A percentile compares a stretch with the other conserved stretches of the same genome.
These are phyloP conservation scores for Wickerhamiella pararugosa DNA, from an alignment of 1,139 yeast species.

Conservation along the genomic window DNA sequence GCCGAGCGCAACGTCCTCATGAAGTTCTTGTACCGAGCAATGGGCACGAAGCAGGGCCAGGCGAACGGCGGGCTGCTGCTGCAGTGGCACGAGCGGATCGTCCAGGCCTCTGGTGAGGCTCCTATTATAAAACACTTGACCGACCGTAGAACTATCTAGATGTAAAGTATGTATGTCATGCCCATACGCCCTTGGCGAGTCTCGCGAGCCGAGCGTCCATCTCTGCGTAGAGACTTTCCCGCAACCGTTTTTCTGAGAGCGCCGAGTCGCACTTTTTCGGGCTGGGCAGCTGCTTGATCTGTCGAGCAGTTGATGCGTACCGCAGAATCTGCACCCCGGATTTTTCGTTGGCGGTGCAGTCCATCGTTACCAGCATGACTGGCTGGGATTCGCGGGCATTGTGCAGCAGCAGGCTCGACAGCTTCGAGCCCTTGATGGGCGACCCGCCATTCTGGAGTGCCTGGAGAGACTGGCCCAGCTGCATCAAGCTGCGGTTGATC, in stretches of 20 bases:
- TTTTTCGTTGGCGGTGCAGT: slow-evolving; percentile 48
- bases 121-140: slow-evolving; percentile 75
- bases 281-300: slow-evolving; percentile 13
- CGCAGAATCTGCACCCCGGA: slow-evolving; percentile 36
- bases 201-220: slow-evolving; percentile 6
- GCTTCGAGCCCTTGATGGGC: slow-evolving; percentile 30
- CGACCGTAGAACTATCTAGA: slow-evolving; percentile 65
- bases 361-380: slow-evolving; percentile 38
- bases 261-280: slow-evolving; percentile 1
- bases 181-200: slow-evolving; percentile 4
- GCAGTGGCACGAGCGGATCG: slow-evolving; percentile 85
- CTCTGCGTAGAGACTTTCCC: slow-evolving; percentile 4
- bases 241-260: background rate
- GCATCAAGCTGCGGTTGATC: slow-evolving; percentile 32
- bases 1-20: slow-evolving; percentile 67
- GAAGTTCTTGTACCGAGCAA: slow-evolving; percentile 75
- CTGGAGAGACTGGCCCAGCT: slow-evolving; percentile 34
- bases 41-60: slow-evolving; percentile 46
- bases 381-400: slow-evolving; percentile 23
- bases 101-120: slow-evolving; percentile 74
- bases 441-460: slow-evolving; percentile 21
- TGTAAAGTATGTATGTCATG: background rate
- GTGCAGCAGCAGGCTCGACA: slow-evolving; percentile 33
- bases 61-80: slow-evolving; percentile 77
- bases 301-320: slow-evolving; percentile 27